Conservation (phyloP, 208 protist genomes). For the Novymonas esmeraldas region DNA sequence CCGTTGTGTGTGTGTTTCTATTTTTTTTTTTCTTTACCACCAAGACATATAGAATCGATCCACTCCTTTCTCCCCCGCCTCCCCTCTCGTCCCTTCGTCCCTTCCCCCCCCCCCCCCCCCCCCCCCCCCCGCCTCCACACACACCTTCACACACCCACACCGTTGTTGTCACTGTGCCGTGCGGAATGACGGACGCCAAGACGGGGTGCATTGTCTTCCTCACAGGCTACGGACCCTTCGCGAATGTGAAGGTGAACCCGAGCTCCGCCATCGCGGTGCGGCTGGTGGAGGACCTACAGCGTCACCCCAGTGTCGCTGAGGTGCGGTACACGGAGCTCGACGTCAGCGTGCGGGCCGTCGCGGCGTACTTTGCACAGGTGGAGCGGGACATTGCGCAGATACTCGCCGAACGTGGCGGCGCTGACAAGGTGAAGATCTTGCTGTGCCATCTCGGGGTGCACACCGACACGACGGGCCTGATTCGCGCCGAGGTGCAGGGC, state of each 20-base stretch:
- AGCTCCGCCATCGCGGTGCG: slow-evolving; percentile 45
- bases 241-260: slow-evolving; percentile 56
- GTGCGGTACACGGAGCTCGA: slow-evolving; percentile 52
- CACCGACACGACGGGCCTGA: slow-evolving; percentile 43
- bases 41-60: too few species aligned
- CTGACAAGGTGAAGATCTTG: slow-evolving; percentile 28
- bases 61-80: neutral
- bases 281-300: slow-evolving; percentile 35
- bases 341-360: slow-evolving; percentile 38
- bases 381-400: slow-evolving; percentile 31
- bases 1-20: too few species aligned
- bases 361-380: slow-evolving; percentile 51
- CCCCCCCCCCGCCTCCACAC: neutral
- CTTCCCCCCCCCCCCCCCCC: neutral
- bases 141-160: neutral
- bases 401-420: slow-evolving; percentile 22
- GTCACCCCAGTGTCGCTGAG: slow-evolving; percentile 8
- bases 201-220: slow-evolving; percentile 43
- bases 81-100: neutral
- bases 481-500: slow-evolving; percentile 61
- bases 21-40: too few species aligned
- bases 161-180: too few species aligned
- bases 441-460: slow-evolving; percentile 69
- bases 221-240: slow-evolving; percentile 78
- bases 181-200: slow-evolving; percentile 7